phyloP scores from a whole-genome alignment of 805 yeast species.

The Starmerella vitae region DNA sequence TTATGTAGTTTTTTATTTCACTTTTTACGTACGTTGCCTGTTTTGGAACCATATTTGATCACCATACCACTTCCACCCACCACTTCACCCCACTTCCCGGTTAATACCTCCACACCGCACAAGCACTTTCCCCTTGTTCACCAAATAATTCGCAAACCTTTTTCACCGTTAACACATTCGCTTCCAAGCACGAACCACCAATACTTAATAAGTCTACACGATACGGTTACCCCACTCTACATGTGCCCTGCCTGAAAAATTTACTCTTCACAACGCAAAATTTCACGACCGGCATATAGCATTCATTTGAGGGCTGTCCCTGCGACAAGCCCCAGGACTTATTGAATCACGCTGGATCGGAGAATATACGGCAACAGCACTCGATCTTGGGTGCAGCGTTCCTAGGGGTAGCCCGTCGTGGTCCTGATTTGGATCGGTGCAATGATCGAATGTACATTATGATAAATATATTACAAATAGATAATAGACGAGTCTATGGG shows the following conservation, averaged over 20 bases:
- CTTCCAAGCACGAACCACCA: neutral
- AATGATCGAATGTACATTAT: constrained; percentile 20
- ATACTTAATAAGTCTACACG: neutral
- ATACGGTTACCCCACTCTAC: too few species aligned
- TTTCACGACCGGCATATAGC: constrained; percentile 16
- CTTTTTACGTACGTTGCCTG: neutral
- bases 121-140: too few species aligned
- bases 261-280: constrained; percentile 20
- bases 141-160: neutral
- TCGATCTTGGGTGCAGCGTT: constrained; percentile 24
- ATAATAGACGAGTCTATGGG: too few species aligned
- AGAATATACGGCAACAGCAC: constrained; percentile 18
- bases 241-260: neutral
- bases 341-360: constrained; percentile 18
- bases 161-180: neutral
- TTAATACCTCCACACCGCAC: neutral
- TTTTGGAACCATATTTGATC: neutral
- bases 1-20: too few species aligned
- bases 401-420: constrained; percentile 23
- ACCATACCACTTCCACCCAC: neutral
- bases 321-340: constrained; percentile 21
- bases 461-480: neutral
- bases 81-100: neutral
- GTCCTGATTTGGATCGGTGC: constrained; percentile 21
- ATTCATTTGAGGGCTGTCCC: constrained; percentile 21